phyloP scores from a whole-genome alignment of 2,329 filamentous ascomycete species.

The Didymella sp. region DNA sequence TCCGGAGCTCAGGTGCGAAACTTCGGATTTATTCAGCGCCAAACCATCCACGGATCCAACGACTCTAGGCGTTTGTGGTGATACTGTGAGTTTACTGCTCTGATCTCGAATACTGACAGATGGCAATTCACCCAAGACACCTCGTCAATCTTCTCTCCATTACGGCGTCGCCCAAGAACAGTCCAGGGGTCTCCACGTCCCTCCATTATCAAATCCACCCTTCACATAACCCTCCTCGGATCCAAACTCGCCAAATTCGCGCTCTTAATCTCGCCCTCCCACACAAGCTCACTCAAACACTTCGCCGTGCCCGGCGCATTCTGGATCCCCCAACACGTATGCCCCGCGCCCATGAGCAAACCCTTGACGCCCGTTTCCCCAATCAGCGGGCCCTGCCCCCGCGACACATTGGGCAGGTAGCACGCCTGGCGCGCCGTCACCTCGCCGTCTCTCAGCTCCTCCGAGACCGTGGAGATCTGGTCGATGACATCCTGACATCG shows the following conservation, averaged over 20 bases:
- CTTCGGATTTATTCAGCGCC: too few species aligned
- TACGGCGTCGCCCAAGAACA: too few species aligned
- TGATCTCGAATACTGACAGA: too few species aligned
- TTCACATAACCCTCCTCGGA: constrained; percentile 41
- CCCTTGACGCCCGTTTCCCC: constrained; percentile 77
- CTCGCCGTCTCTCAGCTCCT: constrained; percentile 55
- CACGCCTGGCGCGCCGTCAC: constrained; percentile 85
- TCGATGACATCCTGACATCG: constrained; percentile 87
- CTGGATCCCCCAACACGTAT: constrained; percentile 98
- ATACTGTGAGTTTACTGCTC: too few species aligned
- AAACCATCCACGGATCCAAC: too few species aligned
- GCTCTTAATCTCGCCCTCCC: constrained; percentile 53
- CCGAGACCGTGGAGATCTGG: constrained; percentile 70
- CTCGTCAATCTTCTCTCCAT: too few species aligned
- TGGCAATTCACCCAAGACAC: too few species aligned
- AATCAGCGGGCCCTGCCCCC: constrained; percentile 73
- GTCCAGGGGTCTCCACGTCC: too few species aligned
- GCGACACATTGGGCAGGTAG: constrained; percentile 80
- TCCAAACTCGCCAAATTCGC: constrained; percentile 53
- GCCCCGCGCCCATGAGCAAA: constrained; percentile 82
- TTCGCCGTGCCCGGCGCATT: constrained; percentile 82
- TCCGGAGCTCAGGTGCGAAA: too few species aligned
- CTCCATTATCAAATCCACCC: too few species aligned
- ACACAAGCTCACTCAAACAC: constrained; percentile 56
- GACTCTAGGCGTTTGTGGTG: too few species aligned